Base-by-base conservation (phyloP, 352 stramenopile species). In the Phytophthora hibernalis region DNA sequence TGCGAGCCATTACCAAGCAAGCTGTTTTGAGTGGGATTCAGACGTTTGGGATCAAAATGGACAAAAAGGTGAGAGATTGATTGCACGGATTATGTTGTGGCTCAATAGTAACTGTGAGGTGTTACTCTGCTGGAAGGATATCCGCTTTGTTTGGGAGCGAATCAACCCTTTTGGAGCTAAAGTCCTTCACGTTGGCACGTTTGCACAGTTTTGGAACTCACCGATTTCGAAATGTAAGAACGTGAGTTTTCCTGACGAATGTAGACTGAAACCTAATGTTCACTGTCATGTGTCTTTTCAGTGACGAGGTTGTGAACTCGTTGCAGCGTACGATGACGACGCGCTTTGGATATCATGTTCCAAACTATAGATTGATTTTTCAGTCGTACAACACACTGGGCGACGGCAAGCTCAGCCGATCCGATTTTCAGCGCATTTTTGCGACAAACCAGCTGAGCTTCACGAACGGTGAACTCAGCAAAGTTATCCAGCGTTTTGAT, bases 401-500 rank as follows among this genome's bases (percentile, higher is more conserved):
- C 7, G 86, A 95, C 47, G 86, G 82, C 28, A 80, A 80, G 45
- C 69, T 93, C 8, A 89, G 74, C 43, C 75, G 86, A 9, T 76
- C 76, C 7, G 86, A 95, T 61, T 93, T 95, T 40, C 80, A 92
- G 60, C 77, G 84, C 26, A 71, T 93, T 20, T 81, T 93, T 22
- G 83, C 84, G 7, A 72, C 69, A 0, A 89, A 89, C 40, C 85
- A 93, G 42, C 66, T 92, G 47, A 89, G 76, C 47, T 90, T 92
- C 35, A 89, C 79, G 9, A 90, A 90, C 53, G 70, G 66, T 16
- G 86, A 95, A 43, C 58, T 95, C 13, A 80, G 80, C 42, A 91
- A 91, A 77, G 82, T 93, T 35, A 90, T 92, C n/a, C 81, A 91
- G 47, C 81, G 84, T 8, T 89, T 95, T 51, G 86, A 95, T 26